Base-by-base conservation (phyloP, 2,329 filamentous ascomycete species). In the Stagonosporopsis tanaceti region DNA sequence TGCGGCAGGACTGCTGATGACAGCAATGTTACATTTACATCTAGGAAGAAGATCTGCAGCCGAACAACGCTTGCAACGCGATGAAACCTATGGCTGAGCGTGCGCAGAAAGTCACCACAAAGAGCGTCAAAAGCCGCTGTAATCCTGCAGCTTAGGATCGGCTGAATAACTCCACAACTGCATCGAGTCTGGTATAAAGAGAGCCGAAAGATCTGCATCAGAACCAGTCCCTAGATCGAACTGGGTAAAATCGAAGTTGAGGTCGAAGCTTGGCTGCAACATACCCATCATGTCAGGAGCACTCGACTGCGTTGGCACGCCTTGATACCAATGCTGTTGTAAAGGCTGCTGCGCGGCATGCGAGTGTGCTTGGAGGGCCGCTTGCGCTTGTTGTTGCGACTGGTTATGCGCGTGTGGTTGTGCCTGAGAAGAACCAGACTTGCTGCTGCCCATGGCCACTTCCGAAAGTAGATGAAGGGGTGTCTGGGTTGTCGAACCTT, bases 381-480 rank as follows among this genome's bases (percentile, higher is more conserved):
- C 66, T 47, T 70, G 67, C 8, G 67, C 63, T 50, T 68, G 64
- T 46, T 69, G 69, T 25, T 68, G 69, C 12, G 59, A 45, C 32
- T 53, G 45, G 44, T 42, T 32, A 39, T 59, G 57, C 34, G 54
- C 41, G 53, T 59, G 55, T 30, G 60, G 30, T 22, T 57, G 51
- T 5, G 53, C n/a, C 42, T 61, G 48, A 1, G 54, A 35, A 6
- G 62, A 14, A 50, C 53, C 30, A n/a, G 59, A 60, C 47, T 62
- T 70, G 48, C 68, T 73, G 59, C 67, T 74, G 8, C 72, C 68
- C 72, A 75, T 75, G 8, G 76, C 76, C n/a, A 76, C 76, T 63
- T 78, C 75, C 4, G 75, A 77, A 8, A 77, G 66, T 24, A 77
- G 67, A 51, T 76, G 75, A 6, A 77, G 67, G 7, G 74, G 74